Evolutionary conservation across 164 flowering plant genomes (phyloP), one percentile per base, ranked within the genome.

Genomic region (Cinnamomum micranthum): DNA sequence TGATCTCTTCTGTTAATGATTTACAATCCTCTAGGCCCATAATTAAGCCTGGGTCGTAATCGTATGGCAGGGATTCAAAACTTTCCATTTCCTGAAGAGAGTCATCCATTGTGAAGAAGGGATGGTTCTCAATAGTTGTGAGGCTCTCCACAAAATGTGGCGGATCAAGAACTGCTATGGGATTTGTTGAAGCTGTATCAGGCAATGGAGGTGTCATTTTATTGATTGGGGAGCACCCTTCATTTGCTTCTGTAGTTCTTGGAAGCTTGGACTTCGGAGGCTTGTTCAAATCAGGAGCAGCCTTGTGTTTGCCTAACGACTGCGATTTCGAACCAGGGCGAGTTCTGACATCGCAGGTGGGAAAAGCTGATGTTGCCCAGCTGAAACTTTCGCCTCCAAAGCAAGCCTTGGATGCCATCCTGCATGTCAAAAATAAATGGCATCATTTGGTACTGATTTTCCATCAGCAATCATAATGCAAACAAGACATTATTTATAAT

Each of bases 261-360:
- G 12, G 73, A 47, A 71, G 64, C 82, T 90, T 92, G 11, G 89
- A 82, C 77, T 87, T 91, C 27, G 92, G 72, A 31, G 86, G 80
- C 79, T 77, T 92, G 23, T 22, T 23, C 2, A 85, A 76, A 14
- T 94, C 98, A 17, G 87, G 75, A 19, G 80, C 47, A 20, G 85
- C 85, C 82, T 90, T 95, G 80, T 90, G 94, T 78, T 93, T 93
- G 55, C 97, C 97, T 75, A 80, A 52, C 17, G 79, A 66, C 67
- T 81, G 89, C 58, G 81, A 71, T 75, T 90, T 92, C 1, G 81
- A 68, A 15, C 80, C 74, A 23, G 84, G 67, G 25, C 89, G 86
- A 59, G 84, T 77, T 80, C 80, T 86, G n/a, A 77, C 73, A 58
- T 88, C 93, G 59, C 77, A 76, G 25, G 78, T 75, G 67, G 89